Base-by-base conservation (phyloP, 2,329 filamentous ascomycete genomes). In the Xylaria sp. region DNA sequence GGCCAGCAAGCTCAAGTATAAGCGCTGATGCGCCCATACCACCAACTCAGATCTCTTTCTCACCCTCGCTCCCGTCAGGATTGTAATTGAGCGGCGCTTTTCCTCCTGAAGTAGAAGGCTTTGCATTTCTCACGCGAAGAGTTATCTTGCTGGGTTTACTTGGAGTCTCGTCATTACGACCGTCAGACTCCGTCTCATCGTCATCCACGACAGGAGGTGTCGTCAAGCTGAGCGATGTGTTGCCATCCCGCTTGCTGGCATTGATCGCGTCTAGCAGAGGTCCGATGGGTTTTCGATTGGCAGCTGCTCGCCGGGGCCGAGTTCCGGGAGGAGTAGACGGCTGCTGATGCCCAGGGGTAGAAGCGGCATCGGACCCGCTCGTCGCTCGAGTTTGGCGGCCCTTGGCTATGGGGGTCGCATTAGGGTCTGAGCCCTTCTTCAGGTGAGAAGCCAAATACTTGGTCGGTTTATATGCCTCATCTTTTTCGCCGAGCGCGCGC, bases 381-480 rank as follows among this genome's bases (percentile, higher is more conserved):
- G 31, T 60, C 28, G 13, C 10, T 37, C 34, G 51, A 5, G 51
- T 37, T 28, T n/a, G 58, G 44, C 44, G 44, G 18, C 23, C 39
- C 13, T 37, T 10, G 10, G 34, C 31, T 3, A 28, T 23, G 1
- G 44, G 2, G 7, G 23, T 3, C 1, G 4, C 20, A 37, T 39
- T 46, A 37, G 48, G n/a, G 18, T 13, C 18, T 51, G 25, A 25
- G 25, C 44, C 13, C 23, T 65, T 57, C 28, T 18, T 51, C 2
- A 13, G 31, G 31, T 31, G 39, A 34, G 61, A 7, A 37, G 25
- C 8, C 10, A 18, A 23, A 20, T 55, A 23, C 51, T 10, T 44
- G 8, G 23, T 34, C 3, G 66, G 66, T 23, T 15, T 54, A 20
- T 58, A 69, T 0, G 63, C 66, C 2, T 63, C 44, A 6, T 66